Percentiles rank a stretch among this genome's conserved stretches.
phyloP scores from a whole-genome alignment of 1,284 basidiomycete species.

The Ceratobasidium sp. region DNA sequence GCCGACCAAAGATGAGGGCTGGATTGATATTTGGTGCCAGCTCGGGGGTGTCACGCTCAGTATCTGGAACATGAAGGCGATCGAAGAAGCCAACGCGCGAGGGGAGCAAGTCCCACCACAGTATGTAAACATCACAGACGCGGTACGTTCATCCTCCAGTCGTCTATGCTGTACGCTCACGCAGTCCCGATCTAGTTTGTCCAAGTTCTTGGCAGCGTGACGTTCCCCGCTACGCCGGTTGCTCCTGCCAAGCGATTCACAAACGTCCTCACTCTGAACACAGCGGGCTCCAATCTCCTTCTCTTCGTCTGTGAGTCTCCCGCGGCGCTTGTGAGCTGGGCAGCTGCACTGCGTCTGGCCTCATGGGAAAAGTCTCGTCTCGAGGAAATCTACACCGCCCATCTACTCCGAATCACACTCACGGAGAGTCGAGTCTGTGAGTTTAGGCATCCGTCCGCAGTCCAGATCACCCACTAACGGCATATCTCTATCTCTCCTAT shows the following conservation, averaged over 20 bases:
- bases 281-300: conserved; percentile 91
- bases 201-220: conserved; percentile 79
- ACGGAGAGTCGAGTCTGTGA: conserved; percentile 61
- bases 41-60: conserved; percentile 93
- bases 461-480: conserved; percentile 16
- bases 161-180: neutral
- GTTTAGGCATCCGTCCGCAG: conserved; percentile 52
- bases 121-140: conserved; percentile 71
- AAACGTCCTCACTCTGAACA: conserved; percentile 93
- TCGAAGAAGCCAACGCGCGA: conserved; percentile 82
- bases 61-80: conserved; percentile 88
- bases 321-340: conserved; percentile 85
- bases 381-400: conserved; percentile 98
- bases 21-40: conserved; percentile 94
- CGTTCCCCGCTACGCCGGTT: conserved; percentile 67
- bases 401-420: conserved; percentile 84
- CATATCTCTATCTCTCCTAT: conserved; percentile 22
- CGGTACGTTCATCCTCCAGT: too few relatives aligned
- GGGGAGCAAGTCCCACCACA: conserved; percentile 87
- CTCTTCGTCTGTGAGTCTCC: conserved; percentile 88
- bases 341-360: conserved; percentile 89
- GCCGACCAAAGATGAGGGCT: conserved; percentile 82
- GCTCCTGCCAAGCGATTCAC: conserved; percentile 70
- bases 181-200: conserved; percentile 69
- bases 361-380: conserved; percentile 96